Evolutionary conservation across 1,139 yeast genomes (phyloP), one percentile per base, ranked within the genome.

Genomic region (Citeromyces hawaiiensis): DNA sequence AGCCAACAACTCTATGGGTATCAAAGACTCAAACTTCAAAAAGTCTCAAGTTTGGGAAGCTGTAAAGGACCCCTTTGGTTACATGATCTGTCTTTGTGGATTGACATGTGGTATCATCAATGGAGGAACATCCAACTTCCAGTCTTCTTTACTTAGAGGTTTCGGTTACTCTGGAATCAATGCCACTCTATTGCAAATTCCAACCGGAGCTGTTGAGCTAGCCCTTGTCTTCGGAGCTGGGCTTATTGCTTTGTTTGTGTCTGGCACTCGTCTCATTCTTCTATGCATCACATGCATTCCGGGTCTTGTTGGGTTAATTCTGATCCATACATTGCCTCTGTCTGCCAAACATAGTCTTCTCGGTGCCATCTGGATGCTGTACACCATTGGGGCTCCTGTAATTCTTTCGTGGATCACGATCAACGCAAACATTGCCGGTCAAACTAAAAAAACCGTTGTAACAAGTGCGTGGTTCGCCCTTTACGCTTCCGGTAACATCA

Each of bases 401-500:
- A 11, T 30, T 33, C 19, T 17, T 31, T 17, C 23, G 16, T 35
- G 25, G 18, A 13, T n/a, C 18, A 54, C 36, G 13, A 38, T 17
- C 30, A 38, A 9, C 14, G 27, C 32, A 4, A 72, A 72, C 50
- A 52, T 67, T 39, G 53, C 63, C 4, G 87, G 87, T n/a, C 76
- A 72, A 49, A 77, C 86, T 11, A 81, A 81, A 53, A 75, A 79
- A 52, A 57, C 70, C 36, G 69, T 75, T n/a, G 69, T 73, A 25
- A 75, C 35, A 65, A 69, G 31, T 67, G 77, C 56, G 59, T 77
- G 38, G 81, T 76, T 1, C 78, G 74, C 50, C 71, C 80, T 50
- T 64, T 64, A 34, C 74, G 75, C 15, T 69, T 67, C 63, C 34
- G 74, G 75, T 15, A 70, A 68, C 50, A 50, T 70, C 40, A 54